These are phyloP conservation scores for Silene latifolia DNA, from an alignment of 148 eudicot genomes.

Conservation along the genomic window DNA sequence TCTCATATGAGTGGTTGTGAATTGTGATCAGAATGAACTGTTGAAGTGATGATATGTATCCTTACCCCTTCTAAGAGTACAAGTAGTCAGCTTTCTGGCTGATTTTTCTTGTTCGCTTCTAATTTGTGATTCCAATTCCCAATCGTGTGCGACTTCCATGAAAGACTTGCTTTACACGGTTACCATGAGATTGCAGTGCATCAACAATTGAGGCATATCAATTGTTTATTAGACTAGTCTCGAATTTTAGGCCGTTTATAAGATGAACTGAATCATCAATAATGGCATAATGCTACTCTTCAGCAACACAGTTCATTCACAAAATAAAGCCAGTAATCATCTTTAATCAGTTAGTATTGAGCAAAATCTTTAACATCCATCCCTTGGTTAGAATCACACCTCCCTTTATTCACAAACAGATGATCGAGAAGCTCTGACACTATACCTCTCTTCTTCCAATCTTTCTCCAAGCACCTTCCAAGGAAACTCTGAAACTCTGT, in stretches of 20 bases:
- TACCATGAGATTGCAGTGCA: too few species aligned
- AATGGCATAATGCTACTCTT: too few species aligned
- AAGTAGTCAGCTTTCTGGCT: neutral
- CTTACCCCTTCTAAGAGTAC: neutral
- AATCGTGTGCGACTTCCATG: neutral
- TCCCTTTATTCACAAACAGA: neutral
- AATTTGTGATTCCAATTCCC: neutral
- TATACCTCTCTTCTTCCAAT: conserved; percentile 9
- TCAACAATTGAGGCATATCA: too few species aligned
- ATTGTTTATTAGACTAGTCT: too few species aligned
- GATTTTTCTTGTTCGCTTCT: neutral
- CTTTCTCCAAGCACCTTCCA: neutral
- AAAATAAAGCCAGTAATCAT: neutral
- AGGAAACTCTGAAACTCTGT: neutral
- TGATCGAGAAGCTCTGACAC: conserved; percentile 12
- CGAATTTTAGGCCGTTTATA: too few species aligned
- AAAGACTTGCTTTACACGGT: neutral
- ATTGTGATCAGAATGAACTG: neutral
- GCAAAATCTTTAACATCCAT: neutral
- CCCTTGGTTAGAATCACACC: neutral
- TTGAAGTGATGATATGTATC: neutral
- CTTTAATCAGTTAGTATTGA: neutral
- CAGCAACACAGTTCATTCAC: neutral
- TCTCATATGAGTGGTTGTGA: neutral
- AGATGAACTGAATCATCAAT: too few species aligned